Evolutionary conservation across 2,329 filamentous ascomycete species (phyloP).

Genomic region (Colletotrichum echinochloae): DNA sequence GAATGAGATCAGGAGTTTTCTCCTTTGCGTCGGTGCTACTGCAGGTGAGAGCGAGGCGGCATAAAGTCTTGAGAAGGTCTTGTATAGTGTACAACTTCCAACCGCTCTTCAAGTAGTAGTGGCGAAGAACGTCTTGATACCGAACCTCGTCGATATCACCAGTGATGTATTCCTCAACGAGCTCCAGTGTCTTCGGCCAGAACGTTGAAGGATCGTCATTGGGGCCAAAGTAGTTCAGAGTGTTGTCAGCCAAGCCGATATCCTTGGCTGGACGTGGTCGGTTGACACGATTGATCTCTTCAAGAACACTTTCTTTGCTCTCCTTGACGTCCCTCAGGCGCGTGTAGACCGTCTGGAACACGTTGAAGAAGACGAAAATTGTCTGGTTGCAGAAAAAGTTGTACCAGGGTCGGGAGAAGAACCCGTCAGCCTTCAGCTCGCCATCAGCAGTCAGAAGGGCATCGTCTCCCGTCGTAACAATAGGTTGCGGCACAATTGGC

Average conservation of each 20-base stretch:
- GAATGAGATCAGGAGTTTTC: conserved; percentile 90
- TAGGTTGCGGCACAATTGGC: conserved; percentile 68
- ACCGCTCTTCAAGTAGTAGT: conserved; percentile 90
- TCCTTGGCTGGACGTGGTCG: conserved; percentile 84
- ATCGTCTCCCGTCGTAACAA: conserved; percentile 66
- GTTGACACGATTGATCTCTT: conserved; percentile 79
- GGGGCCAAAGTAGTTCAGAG: conserved; percentile 80
- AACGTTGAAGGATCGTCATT: conserved; percentile 73
- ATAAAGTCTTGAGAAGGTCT: conserved; percentile 85
- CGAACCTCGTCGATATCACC: conserved; percentile 84
- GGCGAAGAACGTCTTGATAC: conserved; percentile 90
- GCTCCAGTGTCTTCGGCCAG: conserved; percentile 85
- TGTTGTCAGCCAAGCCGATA: conserved; percentile 85
- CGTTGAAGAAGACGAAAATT: conserved; percentile 93
- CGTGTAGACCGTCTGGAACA: conserved; percentile 91
- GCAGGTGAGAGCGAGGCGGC: conserved; percentile 84
- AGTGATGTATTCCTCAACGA: conserved; percentile 88
- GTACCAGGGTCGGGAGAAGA: conserved; percentile 83
- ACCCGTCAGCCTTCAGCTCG: conserved; percentile 80
- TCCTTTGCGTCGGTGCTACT: conserved; percentile 90
- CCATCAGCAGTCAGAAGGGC: conserved; percentile 68
- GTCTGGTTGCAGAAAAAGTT: conserved; percentile 93
- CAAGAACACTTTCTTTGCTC: conserved; percentile 77
- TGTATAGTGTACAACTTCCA: conserved; percentile 96
- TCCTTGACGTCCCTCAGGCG: conserved; percentile 87